Conservation (phyloP, 495 filamentous ascomycete genomes). For the Penicillium bovifimosum region DNA sequence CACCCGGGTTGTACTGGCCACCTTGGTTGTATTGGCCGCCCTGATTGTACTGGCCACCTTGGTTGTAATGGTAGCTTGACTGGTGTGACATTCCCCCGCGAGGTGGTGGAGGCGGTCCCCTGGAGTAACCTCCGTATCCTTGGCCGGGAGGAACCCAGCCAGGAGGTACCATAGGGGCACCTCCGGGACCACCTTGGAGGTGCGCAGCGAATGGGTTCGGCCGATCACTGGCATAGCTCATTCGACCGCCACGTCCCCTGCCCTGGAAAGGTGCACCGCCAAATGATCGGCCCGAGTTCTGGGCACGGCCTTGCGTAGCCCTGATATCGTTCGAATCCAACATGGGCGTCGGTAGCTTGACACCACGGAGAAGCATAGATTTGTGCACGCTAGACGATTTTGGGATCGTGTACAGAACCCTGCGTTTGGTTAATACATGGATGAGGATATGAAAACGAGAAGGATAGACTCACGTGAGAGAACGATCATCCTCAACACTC, state of each 20-base stretch:
- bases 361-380: slow-evolving; percentile 86
- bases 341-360: slow-evolving; percentile 62
- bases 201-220: slow-evolving; percentile 52
- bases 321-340: slow-evolving; percentile 71
- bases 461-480: slow-evolving; percentile 59
- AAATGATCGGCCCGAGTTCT: slow-evolving; percentile 54
- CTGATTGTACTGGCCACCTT: slow-evolving; percentile 20
- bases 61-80: slow-evolving; percentile 20
- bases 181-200: slow-evolving; percentile 27
- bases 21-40: slow-evolving; percentile 29
- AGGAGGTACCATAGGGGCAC: slow-evolving; percentile 27
- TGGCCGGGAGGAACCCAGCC: slow-evolving; percentile 37
- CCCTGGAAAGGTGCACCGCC: slow-evolving; percentile 58
- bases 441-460: slow-evolving; percentile 1
- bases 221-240: slow-evolving; percentile 42
- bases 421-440: slow-evolving; percentile 40
- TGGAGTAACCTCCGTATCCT: slow-evolving; percentile 30
- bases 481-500: slow-evolving; percentile 73
- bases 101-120: slow-evolving; percentile 39
- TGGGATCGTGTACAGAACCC: slow-evolving; percentile 81
- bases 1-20: slow-evolving; percentile 26
- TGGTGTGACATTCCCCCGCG: slow-evolving; percentile 32
- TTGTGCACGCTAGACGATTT: slow-evolving; percentile 68
- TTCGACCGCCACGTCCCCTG: slow-evolving; percentile 47
- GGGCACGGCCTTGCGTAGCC: slow-evolving; percentile 54